Conservation (phyloP, 257 asterid genomes). For the Salvia hispanica region DNA sequence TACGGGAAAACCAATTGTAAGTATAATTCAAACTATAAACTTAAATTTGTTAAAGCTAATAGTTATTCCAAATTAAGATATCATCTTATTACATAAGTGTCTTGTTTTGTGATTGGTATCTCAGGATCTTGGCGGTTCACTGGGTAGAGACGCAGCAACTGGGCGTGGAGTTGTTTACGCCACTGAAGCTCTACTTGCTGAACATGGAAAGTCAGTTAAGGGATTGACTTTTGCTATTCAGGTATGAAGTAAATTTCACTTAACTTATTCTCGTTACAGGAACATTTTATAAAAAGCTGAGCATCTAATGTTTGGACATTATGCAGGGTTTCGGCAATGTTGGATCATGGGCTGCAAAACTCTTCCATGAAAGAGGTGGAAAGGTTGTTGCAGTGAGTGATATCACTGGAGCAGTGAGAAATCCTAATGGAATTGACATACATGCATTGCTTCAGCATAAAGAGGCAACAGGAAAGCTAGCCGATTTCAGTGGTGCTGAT, state of each 20-base stretch:
- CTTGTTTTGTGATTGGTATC: conserved; percentile 27
- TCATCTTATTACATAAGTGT: conserved; percentile 16
- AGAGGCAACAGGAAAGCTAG: conserved; percentile 57
- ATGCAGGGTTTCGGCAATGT: conserved; percentile 89
- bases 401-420: conserved; percentile 79
- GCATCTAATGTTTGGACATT: neutral
- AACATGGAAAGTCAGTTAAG: conserved; percentile 74
- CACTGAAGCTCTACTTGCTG: conserved; percentile 84
- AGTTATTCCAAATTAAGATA: neutral
- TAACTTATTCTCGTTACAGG: neutral
- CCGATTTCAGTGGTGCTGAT: conserved; percentile 67
- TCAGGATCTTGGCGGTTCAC: conserved; percentile 91
- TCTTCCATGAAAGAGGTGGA: conserved; percentile 86
- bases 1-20: conserved; percentile 94
- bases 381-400: conserved; percentile 85
- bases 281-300: conserved; percentile 19
- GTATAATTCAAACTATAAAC: conserved; percentile 26
- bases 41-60: neutral
- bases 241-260: conserved; percentile 38
- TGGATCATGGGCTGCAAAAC: conserved; percentile 86
- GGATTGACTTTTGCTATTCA: conserved; percentile 77
- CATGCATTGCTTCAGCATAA: conserved; percentile 60
- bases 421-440: conserved; percentile 68
- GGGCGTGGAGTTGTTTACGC: conserved; percentile 94
- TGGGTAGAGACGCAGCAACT: conserved; percentile 94